These are phyloP conservation scores for Cryphonectria nitschkei DNA, from an alignment of 2,329 filamentous ascomycete species.

Conservation along the genomic window DNA sequence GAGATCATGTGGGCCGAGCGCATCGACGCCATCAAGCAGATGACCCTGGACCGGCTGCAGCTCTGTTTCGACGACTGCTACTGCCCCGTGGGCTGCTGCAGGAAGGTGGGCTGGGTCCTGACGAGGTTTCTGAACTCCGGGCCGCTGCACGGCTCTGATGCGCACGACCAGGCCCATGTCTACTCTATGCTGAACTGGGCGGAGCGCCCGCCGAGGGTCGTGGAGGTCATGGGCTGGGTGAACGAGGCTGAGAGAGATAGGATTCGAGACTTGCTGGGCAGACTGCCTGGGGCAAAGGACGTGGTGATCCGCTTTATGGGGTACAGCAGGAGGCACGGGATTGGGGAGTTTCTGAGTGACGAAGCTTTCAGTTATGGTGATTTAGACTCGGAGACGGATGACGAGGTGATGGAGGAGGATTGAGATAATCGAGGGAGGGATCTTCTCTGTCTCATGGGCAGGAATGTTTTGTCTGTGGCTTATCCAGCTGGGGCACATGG, in stretches of 20 bases:
- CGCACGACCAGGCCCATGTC: background rate
- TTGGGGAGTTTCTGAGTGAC: background rate
- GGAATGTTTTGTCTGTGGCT: background rate
- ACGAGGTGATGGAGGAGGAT: background rate
- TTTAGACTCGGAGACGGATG: too few relatives aligned
- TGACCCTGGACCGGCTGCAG: constrained; percentile 18
- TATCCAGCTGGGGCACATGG: background rate
- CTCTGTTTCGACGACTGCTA: constrained; percentile 22
- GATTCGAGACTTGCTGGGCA: background rate
- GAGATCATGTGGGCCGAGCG: constrained; percentile 19
- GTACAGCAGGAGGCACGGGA: background rate
- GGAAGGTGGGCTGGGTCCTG: constrained; percentile 21
- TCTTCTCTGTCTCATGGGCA: background rate
- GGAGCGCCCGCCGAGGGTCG: constrained; percentile 2
- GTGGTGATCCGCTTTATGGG: background rate
- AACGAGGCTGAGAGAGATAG: background rate
- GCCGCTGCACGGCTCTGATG: constrained; percentile 2
- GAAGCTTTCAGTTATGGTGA: background rate
- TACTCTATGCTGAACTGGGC: constrained; percentile 10
- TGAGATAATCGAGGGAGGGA: background rate
- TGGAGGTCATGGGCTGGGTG: constrained; percentile 17
- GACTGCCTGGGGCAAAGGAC: background rate
- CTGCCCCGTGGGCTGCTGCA: constrained; percentile 20
- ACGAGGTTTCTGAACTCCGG: constrained; percentile 6
- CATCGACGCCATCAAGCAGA: constrained; percentile 20